Evolutionary conservation across 1,284 basidiomycete genomes (phyloP), one percentile per base, ranked within the genome.

Genomic region (Trichosporon asahii): DNA sequence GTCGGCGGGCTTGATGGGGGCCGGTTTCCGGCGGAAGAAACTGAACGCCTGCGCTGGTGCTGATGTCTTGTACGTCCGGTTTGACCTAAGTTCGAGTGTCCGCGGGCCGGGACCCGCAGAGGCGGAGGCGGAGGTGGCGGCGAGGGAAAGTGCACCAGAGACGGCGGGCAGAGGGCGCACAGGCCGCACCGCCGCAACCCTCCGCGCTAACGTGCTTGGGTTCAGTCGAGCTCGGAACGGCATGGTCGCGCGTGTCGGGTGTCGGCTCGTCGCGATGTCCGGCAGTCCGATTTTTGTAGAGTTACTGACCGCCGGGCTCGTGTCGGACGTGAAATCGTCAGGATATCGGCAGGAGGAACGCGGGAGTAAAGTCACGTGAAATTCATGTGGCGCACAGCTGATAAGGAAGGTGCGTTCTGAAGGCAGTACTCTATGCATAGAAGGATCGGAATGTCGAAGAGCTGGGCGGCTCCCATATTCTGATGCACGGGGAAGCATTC

Each of bases 201-300:
- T 67, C 12, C 65, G 63, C 25, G 70, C 63, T 11, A 76, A n/a
- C 23, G 53, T 72, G 40, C 68, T 63, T 23, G 76, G 76, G 65
- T 72, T 66, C 53, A 73, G 70, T 60, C 76, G 72, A 61, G 76
- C 76, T 70, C 73, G 66, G 71, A 74, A 76, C 61, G 76, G 74
- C 76, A 76, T 76, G 11, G 35, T 37, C 11, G 11, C 55, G 31
- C 6, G 31, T 33, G 31, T 33, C 31, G 31, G 31, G 31, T 33
- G 31, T 33, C 31, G 31, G 31, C 31, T 33, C 31, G 31, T 33
- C 31, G 31, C 5, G 31, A 33, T 33, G 31, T 33, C 31, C 31
- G 11, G 55, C 15, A 23, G 15, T 18, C 33, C 65, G 65, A 25
- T 66, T 55, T 64, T 66, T 31, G 29, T 53, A 29, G n/a, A 9